Base-by-base conservation (phyloP, 305 asterid species). In the Solanum hybrid region DNA sequence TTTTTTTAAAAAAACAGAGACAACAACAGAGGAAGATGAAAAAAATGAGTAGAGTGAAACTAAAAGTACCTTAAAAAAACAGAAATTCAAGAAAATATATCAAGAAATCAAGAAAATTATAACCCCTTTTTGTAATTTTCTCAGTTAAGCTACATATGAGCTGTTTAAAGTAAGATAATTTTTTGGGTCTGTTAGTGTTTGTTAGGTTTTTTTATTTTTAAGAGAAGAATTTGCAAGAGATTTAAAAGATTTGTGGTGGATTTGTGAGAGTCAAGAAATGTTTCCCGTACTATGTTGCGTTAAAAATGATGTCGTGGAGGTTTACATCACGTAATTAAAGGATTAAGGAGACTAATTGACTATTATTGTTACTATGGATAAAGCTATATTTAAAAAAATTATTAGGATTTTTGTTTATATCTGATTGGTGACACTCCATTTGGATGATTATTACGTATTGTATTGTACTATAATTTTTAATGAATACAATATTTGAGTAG, bases 291-390 rank as follows among this genome's bases (percentile, higher is more conserved):
- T 36, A 78, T 78, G 11, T 37, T 78, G 85, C 85, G 85, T 78
- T 35, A 78, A 78, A 78, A 35, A 78, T 78, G 85, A 35, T 78
- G 35, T 35, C 29, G 12, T 36, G 64, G 60, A 79, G 22, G 11
- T 3, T 80, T 80, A 80, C 86, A 80, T 80, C 66, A 80, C 86
- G 86, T 80, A 38, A 80, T 37, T 37, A 80, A n/a, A 80, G 86
- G 64, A 10, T 22, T 19, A 35, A 36, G 64, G 7, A 38, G 86
- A n/a, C 86, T 38, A 79, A 22, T 78, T 22, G 12, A 29, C 4
- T 73, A 15, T 29, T 29, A 14, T 69, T 69, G 7, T 78, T 35
- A n/a, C 7, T 37, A 38, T 24, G 86, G 86, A 38, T 56, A 56
- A 56, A 56, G 2, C 4, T 40, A 40, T 42, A 40, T 13, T 42